These are phyloP conservation scores for Helotiales sp. DNA, from an alignment of 2,329 filamentous ascomycete genomes.

Conservation along the genomic window DNA sequence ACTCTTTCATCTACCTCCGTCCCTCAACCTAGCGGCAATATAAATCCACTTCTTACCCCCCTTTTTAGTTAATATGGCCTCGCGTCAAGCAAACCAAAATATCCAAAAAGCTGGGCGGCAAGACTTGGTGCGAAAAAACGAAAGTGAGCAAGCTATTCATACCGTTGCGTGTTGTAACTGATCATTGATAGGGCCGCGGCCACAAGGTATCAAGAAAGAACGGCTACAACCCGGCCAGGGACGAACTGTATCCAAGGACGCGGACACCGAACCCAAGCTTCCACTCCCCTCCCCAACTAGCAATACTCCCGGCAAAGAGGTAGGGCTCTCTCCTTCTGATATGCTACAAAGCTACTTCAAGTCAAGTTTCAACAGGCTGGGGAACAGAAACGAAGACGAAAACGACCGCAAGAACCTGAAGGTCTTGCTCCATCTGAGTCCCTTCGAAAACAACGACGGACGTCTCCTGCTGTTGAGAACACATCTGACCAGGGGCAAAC, in stretches of 20 bases:
- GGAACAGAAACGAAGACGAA: conserved; percentile 26
- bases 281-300: conserved; percentile 22
- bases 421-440: conserved; percentile 7
- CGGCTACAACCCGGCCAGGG: conserved; percentile 17
- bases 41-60: conserved; percentile 20
- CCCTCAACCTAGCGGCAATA: conserved; percentile 16
- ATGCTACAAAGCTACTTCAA: conserved; percentile 25
- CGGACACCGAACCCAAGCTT: conserved; percentile 21
- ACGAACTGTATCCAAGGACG: conserved; percentile 18
- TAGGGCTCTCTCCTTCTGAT: conserved; percentile 16
- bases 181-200: conserved; percentile 24
- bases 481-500: conserved; percentile 18
- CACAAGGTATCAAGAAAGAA: conserved; percentile 28
- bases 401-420: conserved; percentile 21
- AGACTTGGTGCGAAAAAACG: conserved; percentile 22
- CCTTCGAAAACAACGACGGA: conserved; percentile 23
- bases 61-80: conserved; percentile 25
- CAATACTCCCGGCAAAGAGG: conserved; percentile 21
- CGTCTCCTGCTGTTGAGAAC: conserved; percentile 14
- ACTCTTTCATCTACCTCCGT: conserved; percentile 5
- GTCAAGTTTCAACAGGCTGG: conserved; percentile 20
- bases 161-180: conserved; percentile 22
- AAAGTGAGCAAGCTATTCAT: conserved; percentile 22
- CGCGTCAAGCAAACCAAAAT: conserved; percentile 26
- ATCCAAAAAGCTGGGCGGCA: conserved; percentile 23